phyloP scores from a whole-genome alignment of 2,329 filamentous ascomycete species.

The Tympanopsis confertula region DNA sequence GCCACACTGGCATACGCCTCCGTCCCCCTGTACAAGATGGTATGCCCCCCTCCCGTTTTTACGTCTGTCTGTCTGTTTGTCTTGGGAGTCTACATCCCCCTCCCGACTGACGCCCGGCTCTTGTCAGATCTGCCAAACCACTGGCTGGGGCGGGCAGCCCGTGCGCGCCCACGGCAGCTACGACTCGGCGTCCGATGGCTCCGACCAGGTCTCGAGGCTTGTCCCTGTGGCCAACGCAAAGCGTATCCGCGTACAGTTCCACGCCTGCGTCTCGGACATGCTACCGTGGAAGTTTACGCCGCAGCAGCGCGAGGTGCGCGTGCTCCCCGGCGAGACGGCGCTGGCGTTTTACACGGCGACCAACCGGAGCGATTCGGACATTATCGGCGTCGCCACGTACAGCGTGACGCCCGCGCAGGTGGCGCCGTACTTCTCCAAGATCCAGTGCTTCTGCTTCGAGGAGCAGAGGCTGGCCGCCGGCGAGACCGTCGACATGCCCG shows the following conservation, averaged over 20 bases:
- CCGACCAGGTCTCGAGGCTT: conserved; percentile 65
- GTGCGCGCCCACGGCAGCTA: conserved; percentile 67
- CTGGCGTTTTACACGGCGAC: conserved; percentile 96
- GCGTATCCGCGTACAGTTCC: conserved; percentile 90
- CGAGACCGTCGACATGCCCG: conserved; percentile 98
- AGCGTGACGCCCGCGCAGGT: conserved; percentile 93
- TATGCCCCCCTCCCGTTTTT: conserved; percentile 17
- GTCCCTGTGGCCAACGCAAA: conserved; percentile 70
- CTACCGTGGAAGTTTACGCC: conserved; percentile 95
- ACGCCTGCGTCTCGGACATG: conserved; percentile 85
- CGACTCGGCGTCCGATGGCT: conserved; percentile 32
- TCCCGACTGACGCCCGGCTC: conserved; percentile 1
- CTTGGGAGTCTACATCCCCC: conserved; percentile 1
- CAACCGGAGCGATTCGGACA: conserved; percentile 80
- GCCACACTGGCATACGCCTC: conserved; percentile 73
- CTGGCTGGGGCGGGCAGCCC: conserved; percentile 86
- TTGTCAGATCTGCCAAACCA: conserved; percentile 66
- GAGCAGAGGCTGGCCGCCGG: conserved; percentile 88
- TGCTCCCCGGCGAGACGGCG: conserved; percentile 90
- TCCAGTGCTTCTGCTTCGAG: conserved; percentile 98
- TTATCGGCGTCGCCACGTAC: conserved; percentile 96
- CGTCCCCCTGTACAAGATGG: conserved; percentile 81
- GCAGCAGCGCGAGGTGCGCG: conserved; percentile 90
- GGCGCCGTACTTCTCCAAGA: conserved; percentile 97
- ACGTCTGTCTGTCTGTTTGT: background rate